phyloP scores from a whole-genome alignment of 164 flowering plant species.

The Magnolia sinica region DNA sequence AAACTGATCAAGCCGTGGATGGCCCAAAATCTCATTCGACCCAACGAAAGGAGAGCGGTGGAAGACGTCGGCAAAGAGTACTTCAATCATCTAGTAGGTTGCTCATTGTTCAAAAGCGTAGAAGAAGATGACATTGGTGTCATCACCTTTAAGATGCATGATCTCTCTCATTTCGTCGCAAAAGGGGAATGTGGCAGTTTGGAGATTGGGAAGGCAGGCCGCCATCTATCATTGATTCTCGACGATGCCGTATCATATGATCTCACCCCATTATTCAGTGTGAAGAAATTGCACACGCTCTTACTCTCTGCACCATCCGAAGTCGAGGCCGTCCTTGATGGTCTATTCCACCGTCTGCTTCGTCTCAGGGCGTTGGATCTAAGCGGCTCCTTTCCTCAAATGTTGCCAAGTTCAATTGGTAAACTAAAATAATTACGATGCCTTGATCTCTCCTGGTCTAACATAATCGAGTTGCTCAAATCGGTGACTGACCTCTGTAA shows the following conservation, averaged over 20 bases:
- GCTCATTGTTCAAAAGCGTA: no score
- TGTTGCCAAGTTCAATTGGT: background rate
- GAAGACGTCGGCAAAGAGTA: no score
- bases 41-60: no score
- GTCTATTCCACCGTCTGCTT: background rate
- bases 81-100: no score
- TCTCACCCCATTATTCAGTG: background rate
- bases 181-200: background rate
- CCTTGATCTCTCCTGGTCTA: background rate
- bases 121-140: background rate
- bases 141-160: conserved; percentile 8
- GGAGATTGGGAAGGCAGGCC: background rate
- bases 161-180: background rate
- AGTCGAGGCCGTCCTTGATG: background rate
- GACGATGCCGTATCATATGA: background rate
- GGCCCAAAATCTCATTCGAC: no score
- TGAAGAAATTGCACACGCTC: background rate
- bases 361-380: conserved; percentile 4
- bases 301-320: background rate
- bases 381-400: background rate
- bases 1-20: no score
- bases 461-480: conserved; percentile 1
- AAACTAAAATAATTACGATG: conserved; percentile 8
- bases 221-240: background rate
- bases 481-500: background rate